Conservation (phyloP, 805 yeast genomes). For the Jamesozyma gamospora region DNA sequence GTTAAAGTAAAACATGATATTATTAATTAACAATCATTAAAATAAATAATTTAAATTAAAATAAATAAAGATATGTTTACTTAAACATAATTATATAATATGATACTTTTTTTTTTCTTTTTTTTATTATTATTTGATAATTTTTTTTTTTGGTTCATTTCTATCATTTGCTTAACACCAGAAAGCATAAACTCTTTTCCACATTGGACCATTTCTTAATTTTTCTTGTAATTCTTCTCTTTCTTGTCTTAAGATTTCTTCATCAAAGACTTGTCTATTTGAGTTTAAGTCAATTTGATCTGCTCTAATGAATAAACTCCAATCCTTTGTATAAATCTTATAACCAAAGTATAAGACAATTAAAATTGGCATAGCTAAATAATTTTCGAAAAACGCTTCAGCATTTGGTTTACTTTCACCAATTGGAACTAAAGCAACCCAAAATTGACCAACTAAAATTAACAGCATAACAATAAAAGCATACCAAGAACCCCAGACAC, state of each 20-base stretch:
- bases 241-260: constrained; percentile 27
- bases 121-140: too few species aligned
- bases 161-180: too few species aligned
- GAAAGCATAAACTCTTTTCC: constrained; percentile 20
- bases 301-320: constrained; percentile 28
- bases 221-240: constrained; percentile 23
- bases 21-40: too few species aligned
- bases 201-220: constrained; percentile 21
- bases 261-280: constrained; percentile 27
- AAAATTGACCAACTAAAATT: constrained; percentile 50
- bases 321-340: constrained; percentile 38
- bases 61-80: too few species aligned
- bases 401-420: constrained; percentile 30
- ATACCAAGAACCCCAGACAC: constrained; percentile 44
- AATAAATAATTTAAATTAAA: too few species aligned
- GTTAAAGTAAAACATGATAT: too few species aligned
- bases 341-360: constrained; percentile 35
- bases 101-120: too few species aligned
- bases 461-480: constrained; percentile 41
- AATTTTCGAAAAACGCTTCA: constrained; percentile 35
- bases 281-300: constrained; percentile 24
- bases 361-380: constrained; percentile 39
- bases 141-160: too few species aligned
- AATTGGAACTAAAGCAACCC: constrained; percentile 56
- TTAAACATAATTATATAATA: too few species aligned